Evolutionary conservation across 768 basidiomycete species (phyloP), one percentile per base, ranked within the genome.

Genomic region (Suillus tomentosus): DNA sequence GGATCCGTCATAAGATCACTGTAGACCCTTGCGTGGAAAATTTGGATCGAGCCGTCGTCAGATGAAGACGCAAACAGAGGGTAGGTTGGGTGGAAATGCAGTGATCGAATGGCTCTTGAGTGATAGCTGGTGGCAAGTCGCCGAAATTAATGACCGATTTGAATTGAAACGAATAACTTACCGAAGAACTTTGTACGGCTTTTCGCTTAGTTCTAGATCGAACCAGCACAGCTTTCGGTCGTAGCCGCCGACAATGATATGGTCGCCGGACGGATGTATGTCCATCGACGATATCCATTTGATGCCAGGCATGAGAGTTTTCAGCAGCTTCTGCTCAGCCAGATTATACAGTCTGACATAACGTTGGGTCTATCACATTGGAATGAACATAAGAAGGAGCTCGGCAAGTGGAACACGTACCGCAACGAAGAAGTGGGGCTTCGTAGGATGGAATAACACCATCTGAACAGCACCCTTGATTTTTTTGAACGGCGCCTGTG

Each of bases 161-260:
- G 36, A 40, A 11, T 10, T 17, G 7, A 59, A 17, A n/a, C 39
- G 31, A 62, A 54, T 51, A 43, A 63, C 64, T 60, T 76, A 94
- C 95, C 94, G 87, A 70, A 99, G 80, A 62, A 97, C 87, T 79
- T 97, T 98, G 84, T 96, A 99, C 1, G 97, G 97, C 76, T 96
- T 97, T 67, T 93, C 91, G 69, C 91, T 94, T 62, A 99, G 87
- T 72, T 99, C 97, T 68, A 99, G 81, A 80, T 99, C 97, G 76
- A 99, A 99, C 97, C 97, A 99, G 76, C 95, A 96, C 17, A 99
- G 80, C 76, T 98, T 97, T 69, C 92, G 90, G 79, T 99, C 97
- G 76, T 99, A 99, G 55, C 94, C 94, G 64, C 97, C 97, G 58
- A 99, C 93, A 66, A 99, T 94, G 65, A 99, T 81, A 80, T 99